Evolutionary conservation across 345 rosid genomes (phyloP), one percentile per base, ranked within the genome.

Genomic region (Hypericum androsaemum): DNA sequence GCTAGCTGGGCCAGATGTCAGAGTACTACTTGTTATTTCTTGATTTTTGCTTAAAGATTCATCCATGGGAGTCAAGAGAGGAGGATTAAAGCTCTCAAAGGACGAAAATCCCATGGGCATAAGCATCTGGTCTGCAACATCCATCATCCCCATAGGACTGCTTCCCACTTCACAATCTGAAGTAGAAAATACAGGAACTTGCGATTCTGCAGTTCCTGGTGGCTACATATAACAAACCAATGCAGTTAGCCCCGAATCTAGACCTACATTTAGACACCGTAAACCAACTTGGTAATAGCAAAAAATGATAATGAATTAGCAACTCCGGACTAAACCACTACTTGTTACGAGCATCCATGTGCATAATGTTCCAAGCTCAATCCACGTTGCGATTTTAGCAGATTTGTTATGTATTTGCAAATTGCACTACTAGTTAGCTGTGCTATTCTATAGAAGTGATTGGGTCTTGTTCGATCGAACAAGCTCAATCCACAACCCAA

Each of bases 151-250:
- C 50, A 71, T 68, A 8, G 97, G 95, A 80, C 94, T 88, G 64
- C 78, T 69, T 58, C 81, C 86, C 41, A 83, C 78, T 76, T 81
- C 88, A 68, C 80, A 69, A 65, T 88, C 97, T 53, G 94, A 79
- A 58, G 73, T 72, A 61, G 95, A 80, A 67, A 88, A 76, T 69
- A 88, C 69, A 66, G 81, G 78, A 50, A 94, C 73, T 63, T 88
- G 87, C 13, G 90, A 88, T 77, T 88, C 99, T 53, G 99, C 97
- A 71, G 97, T 88, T 74, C 99, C 99, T 39, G 99, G 99, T 56
- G 99, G 99, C 99, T 92, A 71, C 73, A 77, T 43, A 61, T 63
- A 61, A 61, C 57, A 63, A 71, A 63, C 11, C 43, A 8, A 17
- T 50, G 67, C 22, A 22, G 61, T 67, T 47, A 66, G 70, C 54